Evolutionary conservation across 2,329 filamentous ascomycete species (phyloP).

Genomic region (Magnaporthiopsis rhizophila): DNA sequence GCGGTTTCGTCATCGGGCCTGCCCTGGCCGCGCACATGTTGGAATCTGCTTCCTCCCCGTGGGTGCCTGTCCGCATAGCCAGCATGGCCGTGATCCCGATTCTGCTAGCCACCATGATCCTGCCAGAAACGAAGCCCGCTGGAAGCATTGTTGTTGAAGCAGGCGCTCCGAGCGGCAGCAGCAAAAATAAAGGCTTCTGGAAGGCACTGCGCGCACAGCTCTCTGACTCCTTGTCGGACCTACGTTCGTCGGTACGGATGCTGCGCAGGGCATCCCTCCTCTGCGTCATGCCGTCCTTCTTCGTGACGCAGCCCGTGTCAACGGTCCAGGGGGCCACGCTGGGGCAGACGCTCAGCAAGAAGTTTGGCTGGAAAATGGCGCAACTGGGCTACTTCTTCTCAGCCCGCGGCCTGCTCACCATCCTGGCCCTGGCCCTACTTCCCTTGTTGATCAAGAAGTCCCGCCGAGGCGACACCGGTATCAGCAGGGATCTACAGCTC

Average conservation of each 20-base stretch:
- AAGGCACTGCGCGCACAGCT: constrained; percentile 21
- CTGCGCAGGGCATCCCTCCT: constrained; percentile 27
- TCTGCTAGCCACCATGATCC: constrained; percentile 23
- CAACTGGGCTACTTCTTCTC: constrained; percentile 33
- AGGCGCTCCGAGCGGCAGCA: not conserved
- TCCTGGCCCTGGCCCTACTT: constrained; percentile 27
- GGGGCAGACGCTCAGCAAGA: constrained; percentile 34
- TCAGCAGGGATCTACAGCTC: constrained; percentile 18
- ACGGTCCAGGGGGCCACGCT: constrained; percentile 27
- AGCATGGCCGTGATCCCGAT: constrained; percentile 21
- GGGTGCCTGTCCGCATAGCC: constrained; percentile 31
- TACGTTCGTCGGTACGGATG: constrained; percentile 25
- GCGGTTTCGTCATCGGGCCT: constrained; percentile 31
- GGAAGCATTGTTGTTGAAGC: not conserved
- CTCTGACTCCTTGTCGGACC: constrained; percentile 21
- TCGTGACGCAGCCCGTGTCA: constrained; percentile 28
- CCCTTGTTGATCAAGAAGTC: constrained; percentile 19
- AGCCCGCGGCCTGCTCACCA: constrained; percentile 29
- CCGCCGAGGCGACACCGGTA: constrained; percentile 21
- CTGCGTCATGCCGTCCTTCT: constrained; percentile 29
- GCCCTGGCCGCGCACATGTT: constrained; percentile 30
- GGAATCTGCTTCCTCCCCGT: constrained; percentile 26
- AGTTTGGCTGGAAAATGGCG: constrained; percentile 34
- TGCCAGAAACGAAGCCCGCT: constrained; percentile 30
- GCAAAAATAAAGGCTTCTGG: constrained; percentile 9